phyloP scores from a whole-genome alignment of 495 filamentous ascomycete genomes.

The Penicillium riverlandense region DNA sequence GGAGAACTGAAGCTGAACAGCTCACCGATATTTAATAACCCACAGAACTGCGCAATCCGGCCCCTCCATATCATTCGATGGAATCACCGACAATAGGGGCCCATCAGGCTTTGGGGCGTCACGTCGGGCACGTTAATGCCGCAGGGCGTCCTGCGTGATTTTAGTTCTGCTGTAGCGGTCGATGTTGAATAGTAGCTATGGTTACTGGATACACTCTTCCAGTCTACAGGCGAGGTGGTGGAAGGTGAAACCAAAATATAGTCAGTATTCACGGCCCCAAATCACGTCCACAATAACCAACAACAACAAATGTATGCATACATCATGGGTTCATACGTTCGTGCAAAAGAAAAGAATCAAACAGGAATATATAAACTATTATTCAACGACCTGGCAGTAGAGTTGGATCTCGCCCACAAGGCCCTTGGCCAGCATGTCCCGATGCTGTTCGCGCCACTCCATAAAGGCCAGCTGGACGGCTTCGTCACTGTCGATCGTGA shows the following conservation, averaged over 20 bases:
- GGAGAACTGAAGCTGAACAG: no score
- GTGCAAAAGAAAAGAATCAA: slow-evolving; percentile 14
- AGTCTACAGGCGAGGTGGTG: no score
- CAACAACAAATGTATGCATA: slow-evolving; percentile 25
- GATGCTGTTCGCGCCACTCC: slow-evolving; percentile 77
- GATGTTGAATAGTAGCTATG: no score
- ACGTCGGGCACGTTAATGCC: slow-evolving; percentile 1
- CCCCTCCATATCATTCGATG: slow-evolving; percentile 14
- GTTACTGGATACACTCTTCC: no score
- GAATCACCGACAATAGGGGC: slow-evolving; percentile 11
- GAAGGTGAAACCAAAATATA: no score
- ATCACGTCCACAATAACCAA: not conserved
- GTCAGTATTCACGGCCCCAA: no score
- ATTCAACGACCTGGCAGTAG: slow-evolving; percentile 51
- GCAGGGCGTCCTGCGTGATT: not conserved
- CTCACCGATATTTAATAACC: no score
- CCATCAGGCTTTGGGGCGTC: not conserved
- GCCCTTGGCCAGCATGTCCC: slow-evolving; percentile 52
- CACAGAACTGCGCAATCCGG: no score
- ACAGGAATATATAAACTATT: slow-evolving; percentile 5
- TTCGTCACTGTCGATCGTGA: slow-evolving; percentile 89
- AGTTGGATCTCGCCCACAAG: slow-evolving; percentile 82
- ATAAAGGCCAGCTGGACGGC: slow-evolving; percentile 91
- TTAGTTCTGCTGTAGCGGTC: no score
- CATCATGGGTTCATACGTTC: slow-evolving; percentile 33